Conservation (phyloP, 2,329 filamentous ascomycete species). For the Aspergillus caelatus region DNA sequence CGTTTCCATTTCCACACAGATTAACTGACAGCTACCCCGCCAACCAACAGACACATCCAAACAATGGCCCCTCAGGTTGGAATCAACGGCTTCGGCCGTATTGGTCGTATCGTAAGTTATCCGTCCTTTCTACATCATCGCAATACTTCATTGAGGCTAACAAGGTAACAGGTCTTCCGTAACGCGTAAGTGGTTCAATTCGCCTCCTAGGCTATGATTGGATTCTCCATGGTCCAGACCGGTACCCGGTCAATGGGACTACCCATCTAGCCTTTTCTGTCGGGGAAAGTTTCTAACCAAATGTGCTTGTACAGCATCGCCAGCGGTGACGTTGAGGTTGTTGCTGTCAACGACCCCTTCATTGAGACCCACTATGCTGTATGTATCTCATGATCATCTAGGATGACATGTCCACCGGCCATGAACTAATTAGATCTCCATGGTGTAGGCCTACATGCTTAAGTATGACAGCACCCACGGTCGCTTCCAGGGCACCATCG, state of each 20-base stretch:
- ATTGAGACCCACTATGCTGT: conserved; percentile 97
- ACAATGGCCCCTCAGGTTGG: conserved; percentile 62
- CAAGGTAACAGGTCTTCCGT: conserved; percentile 72
- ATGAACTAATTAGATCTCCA: neutral
- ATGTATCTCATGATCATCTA: conserved; percentile 53
- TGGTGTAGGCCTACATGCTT: conserved; percentile 92
- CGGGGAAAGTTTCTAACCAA: conserved; percentile 8
- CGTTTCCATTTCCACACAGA: neutral
- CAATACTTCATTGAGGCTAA: conserved; percentile 25
- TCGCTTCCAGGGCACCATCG: conserved; percentile 88
- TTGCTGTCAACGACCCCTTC: conserved; percentile 99
- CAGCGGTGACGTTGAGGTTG: conserved; percentile 85
- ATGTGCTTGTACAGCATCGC: conserved; percentile 61
- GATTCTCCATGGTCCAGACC: neutral
- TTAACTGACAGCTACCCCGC: conserved; percentile 34
- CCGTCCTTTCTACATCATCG: neutral
- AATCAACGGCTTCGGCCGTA: conserved; percentile 99
- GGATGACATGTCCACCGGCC: neutral
- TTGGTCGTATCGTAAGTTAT: conserved; percentile 79
- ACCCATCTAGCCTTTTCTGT: neutral
- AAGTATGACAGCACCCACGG: conserved; percentile 99
- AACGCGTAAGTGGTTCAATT: conserved; percentile 70
- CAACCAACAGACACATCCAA: conserved; percentile 25
- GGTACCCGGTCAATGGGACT: neutral
- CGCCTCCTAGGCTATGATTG: neutral